Conservation (phyloP, 176 grass and related monocot species). For the Oryza nivara region DNA sequence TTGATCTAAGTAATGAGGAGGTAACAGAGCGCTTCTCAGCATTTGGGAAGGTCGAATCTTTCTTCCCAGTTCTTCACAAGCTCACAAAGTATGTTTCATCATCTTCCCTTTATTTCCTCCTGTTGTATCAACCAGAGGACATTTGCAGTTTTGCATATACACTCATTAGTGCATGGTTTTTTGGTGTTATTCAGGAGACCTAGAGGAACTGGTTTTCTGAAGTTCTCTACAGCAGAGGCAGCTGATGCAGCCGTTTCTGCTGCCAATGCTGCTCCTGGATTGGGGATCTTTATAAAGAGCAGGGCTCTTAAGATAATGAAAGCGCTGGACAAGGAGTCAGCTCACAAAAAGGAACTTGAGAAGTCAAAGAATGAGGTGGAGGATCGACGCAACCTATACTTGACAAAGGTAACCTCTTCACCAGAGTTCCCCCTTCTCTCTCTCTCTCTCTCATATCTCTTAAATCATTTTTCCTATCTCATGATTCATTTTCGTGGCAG, state of each 20-base stretch:
- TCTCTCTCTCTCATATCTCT: neutral
- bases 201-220: conserved; percentile 82
- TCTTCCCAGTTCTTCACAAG: conserved; percentile 87
- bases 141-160: conserved; percentile 17
- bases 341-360: conserved; percentile 79
- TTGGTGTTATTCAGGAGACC: conserved; percentile 64
- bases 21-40: conserved; percentile 74
- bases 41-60: conserved; percentile 89
- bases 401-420: conserved; percentile 69
- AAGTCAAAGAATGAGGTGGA: conserved; percentile 75
- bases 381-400: conserved; percentile 87
- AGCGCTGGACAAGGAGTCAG: conserved; percentile 83
- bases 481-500: conserved; percentile 50
- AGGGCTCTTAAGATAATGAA: conserved; percentile 72
- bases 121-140: conserved; percentile 8
- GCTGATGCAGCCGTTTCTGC: conserved; percentile 77
- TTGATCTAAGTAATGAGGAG: conserved; percentile 75
- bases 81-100: conserved; percentile 82
- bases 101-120: neutral
- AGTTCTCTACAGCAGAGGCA: conserved; percentile 65
- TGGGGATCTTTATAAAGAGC: conserved; percentile 89
- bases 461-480: conserved; percentile 27
- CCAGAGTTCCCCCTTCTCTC: neutral
- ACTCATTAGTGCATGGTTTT: conserved; percentile 13
- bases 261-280: conserved; percentile 73